Conservation (phyloP, 495 filamentous ascomycete species). For the Elaphomyces granulatus region DNA sequence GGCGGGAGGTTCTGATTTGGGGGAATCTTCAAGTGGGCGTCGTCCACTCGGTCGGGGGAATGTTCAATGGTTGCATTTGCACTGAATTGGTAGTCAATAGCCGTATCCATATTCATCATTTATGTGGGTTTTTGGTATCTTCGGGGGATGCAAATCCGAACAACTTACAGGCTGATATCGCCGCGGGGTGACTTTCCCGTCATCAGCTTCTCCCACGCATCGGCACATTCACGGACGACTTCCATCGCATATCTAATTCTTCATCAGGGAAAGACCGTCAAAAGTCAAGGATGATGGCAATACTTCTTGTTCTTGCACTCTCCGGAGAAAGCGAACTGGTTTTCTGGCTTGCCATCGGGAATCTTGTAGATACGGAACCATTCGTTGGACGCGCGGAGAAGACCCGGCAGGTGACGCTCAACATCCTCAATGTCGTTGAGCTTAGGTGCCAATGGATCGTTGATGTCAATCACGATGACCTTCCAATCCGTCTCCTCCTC, state of each 20-base stretch:
- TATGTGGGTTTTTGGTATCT: too few relatives aligned
- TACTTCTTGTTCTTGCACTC: conserved; percentile 99
- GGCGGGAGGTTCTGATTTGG: conserved; percentile 57
- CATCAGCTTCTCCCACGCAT: conserved; percentile 94
- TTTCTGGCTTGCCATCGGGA: conserved; percentile 99
- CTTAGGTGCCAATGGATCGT: conserved; percentile 90
- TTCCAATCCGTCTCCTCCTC: conserved; percentile 99
- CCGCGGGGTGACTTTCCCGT: conserved; percentile 68
- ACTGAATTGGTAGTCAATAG: conserved; percentile 35
- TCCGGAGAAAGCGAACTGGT: conserved; percentile 99
- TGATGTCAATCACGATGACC: conserved; percentile 97
- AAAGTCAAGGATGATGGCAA: not conserved
- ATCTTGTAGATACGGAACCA: conserved; percentile 99
- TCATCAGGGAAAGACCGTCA: conserved; percentile 12
- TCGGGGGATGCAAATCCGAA: not conserved
- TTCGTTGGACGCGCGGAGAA: conserved; percentile 95
- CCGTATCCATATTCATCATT: too few relatives aligned
- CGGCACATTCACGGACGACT: conserved; percentile 84
- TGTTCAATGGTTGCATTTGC: conserved; percentile 63
- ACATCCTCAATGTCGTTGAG: conserved; percentile 99
- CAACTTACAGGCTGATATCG: conserved; percentile 68
- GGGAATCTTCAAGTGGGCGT: conserved; percentile 54
- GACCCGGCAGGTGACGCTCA: conserved; percentile 92
- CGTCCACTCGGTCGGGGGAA: conserved; percentile 50
- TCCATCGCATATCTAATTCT: conserved; percentile 70